Conservation (phyloP, 108 stramenopile genomes). For the Nitzschia sp. region DNA sequence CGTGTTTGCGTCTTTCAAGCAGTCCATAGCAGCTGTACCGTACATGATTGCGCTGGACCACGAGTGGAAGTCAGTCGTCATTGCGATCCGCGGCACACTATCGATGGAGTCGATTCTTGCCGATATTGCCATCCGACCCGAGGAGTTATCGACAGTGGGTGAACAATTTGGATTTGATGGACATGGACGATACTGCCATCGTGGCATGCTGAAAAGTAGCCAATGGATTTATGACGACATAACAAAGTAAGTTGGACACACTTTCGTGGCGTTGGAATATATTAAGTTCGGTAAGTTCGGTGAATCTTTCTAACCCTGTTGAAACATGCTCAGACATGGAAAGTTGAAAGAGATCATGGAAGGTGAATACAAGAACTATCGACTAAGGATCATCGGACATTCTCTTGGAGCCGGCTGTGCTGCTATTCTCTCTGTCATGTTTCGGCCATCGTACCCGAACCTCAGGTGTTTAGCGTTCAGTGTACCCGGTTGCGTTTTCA, state of each 20-base stretch:
- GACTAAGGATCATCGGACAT: constrained; percentile 83
- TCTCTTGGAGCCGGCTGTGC: constrained; percentile 91
- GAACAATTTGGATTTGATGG: constrained; percentile 81
- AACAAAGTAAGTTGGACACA: constrained; percentile 31
- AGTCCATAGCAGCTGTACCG: constrained; percentile 64
- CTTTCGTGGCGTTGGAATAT: constrained; percentile 3
- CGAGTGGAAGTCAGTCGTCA: constrained; percentile 78
- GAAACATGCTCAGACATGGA: constrained; percentile 30
- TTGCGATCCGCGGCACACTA: constrained; percentile 90
- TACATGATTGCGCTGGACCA: constrained; percentile 89
- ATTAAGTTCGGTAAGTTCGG: neutral
- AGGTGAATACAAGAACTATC: constrained; percentile 52
- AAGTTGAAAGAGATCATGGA: constrained; percentile 51
- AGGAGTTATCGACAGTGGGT: constrained; percentile 64
- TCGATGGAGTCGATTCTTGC: constrained; percentile 86
- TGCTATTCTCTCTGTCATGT: constrained; percentile 74
- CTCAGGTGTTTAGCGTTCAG: constrained; percentile 79
- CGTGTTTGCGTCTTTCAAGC: constrained; percentile 77
- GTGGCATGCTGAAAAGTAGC: constrained; percentile 63
- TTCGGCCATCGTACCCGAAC: constrained; percentile 65
- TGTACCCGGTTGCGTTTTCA: constrained; percentile 83
- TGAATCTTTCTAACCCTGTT: no score
- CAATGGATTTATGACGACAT: constrained; percentile 78
- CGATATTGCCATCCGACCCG: constrained; percentile 72
- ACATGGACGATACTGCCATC: constrained; percentile 64